Conservation (phyloP, 768 basidiomycete genomes). For the Pulveroboletus sp. region DNA sequence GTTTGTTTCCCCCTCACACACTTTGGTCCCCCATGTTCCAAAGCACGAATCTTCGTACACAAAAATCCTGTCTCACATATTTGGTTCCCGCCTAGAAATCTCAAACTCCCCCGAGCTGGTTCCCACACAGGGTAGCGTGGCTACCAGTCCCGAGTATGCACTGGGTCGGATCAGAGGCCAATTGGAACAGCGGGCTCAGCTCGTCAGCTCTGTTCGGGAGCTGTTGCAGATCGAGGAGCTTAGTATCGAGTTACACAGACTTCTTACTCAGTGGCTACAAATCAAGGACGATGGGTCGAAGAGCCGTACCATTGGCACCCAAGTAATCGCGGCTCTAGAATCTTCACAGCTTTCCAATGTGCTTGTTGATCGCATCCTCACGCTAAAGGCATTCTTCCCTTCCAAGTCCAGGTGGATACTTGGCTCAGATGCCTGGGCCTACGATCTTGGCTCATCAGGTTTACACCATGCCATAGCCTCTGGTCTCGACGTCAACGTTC, state of each 20-base stretch:
- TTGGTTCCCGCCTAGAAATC: constrained; percentile 74
- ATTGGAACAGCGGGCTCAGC: constrained; percentile 65
- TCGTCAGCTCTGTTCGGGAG: constrained; percentile 59
- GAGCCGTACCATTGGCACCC: constrained; percentile 53
- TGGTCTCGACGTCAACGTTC: constrained; percentile 87
- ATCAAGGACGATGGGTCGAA: constrained; percentile 65
- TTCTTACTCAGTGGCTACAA: constrained; percentile 77
- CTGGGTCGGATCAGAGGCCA: constrained; percentile 86
- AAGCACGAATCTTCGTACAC: constrained; percentile 90
- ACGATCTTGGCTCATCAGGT: constrained; percentile 93
- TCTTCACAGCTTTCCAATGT: constrained; percentile 36
- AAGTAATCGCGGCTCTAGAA: constrained; percentile 51
- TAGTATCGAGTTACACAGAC: constrained; percentile 55
- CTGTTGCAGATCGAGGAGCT: constrained; percentile 52
- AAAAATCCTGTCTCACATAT: constrained; percentile 78
- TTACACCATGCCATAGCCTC: constrained; percentile 93
- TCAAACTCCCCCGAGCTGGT: constrained; percentile 79
- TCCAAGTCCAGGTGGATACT: constrained; percentile 90
- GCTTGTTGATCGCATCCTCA: constrained; percentile 52
- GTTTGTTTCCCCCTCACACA: constrained; percentile 22
- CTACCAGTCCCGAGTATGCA: constrained; percentile 93
- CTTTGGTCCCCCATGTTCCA: constrained; percentile 61
- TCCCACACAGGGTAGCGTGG: constrained; percentile 60
- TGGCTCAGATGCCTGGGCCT: constrained; percentile 96
- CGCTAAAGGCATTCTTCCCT: constrained; percentile 57